A percentile compares a stretch with the other conserved stretches of the same genome.
Conservation (phyloP, 2,329 filamentous ascomycete species). For the Monilinia laxa region DNA sequence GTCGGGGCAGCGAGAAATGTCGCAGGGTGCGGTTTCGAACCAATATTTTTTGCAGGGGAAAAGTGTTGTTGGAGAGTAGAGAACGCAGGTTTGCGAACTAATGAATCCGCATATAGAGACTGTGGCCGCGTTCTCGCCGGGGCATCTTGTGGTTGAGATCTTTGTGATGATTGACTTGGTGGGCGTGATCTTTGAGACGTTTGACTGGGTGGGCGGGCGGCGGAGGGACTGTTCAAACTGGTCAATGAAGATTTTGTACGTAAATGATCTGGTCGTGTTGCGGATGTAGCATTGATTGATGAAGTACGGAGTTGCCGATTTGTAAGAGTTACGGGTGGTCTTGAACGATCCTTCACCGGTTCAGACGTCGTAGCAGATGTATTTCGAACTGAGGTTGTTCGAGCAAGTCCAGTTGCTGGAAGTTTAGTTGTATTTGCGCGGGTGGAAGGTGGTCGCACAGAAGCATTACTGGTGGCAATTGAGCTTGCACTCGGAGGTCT, state of each 20-base stretch:
- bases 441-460: constrained; percentile 34
- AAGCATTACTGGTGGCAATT: constrained; percentile 31
- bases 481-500: constrained; percentile 33
- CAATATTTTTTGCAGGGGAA: constrained; percentile 60
- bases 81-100: constrained; percentile 45
- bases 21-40: constrained; percentile 61
- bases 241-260: constrained; percentile 37
- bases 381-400: constrained; percentile 31
- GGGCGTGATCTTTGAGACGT: constrained; percentile 17
- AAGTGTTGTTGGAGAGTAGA: constrained; percentile 66
- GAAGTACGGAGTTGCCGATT: constrained; percentile 36
- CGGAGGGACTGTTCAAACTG: constrained; percentile 28
- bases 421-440: constrained; percentile 31
- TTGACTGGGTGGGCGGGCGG: constrained; percentile 29
- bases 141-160: constrained; percentile 16
- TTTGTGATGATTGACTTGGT: constrained; percentile 24
- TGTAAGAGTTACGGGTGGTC: constrained; percentile 26
- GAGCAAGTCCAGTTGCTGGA: constrained; percentile 29
- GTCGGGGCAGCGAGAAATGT: constrained; percentile 59
- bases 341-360: constrained; percentile 25
- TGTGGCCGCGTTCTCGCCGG: constrained; percentile 18
- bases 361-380: constrained; percentile 24
- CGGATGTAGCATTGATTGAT: constrained; percentile 23
- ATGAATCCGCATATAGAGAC: constrained; percentile 27
- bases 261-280: constrained; percentile 29